Evolutionary conservation across 805 yeast species (phyloP).

Genomic region (Pichia scutulata): DNA sequence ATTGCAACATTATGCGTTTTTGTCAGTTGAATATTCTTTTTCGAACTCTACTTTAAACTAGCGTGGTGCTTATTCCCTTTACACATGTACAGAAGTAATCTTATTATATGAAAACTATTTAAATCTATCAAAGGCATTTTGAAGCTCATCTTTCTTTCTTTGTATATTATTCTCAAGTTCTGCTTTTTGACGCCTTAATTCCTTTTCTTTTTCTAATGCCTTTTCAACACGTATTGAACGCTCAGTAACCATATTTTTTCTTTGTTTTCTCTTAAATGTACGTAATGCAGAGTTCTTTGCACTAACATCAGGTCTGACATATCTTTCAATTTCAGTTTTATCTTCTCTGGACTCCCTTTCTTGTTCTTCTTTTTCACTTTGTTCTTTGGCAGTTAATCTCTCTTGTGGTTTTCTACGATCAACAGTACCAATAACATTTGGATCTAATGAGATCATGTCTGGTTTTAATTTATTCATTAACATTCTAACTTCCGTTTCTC

Average conservation of each 20-base stretch:
- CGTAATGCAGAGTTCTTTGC: constrained; percentile 82
- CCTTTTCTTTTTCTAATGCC: constrained; percentile 68
- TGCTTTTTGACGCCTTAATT: constrained; percentile 47
- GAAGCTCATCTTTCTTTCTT: constrained; percentile 45
- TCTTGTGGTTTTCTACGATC: constrained; percentile 57
- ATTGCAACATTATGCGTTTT: no score
- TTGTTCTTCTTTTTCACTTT: constrained; percentile 34
- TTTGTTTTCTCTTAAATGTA: constrained; percentile 72
- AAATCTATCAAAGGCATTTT: constrained; percentile 44
- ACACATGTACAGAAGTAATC: background rate
- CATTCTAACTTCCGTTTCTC: constrained; percentile 81
- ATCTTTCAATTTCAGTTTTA: constrained; percentile 43
- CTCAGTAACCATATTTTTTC: constrained; percentile 78
- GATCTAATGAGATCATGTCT: constrained; percentile 89
- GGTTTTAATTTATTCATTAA: constrained; percentile 84
- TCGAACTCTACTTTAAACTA: no score
- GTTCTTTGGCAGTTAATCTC: constrained; percentile 57
- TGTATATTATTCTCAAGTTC: constrained; percentile 39
- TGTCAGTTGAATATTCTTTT: no score
- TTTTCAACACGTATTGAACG: constrained; percentile 71
- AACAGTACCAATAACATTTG: constrained; percentile 76
- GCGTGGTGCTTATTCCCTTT: no score
- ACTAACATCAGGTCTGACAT: constrained; percentile 59
- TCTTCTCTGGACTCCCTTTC: constrained; percentile 29
- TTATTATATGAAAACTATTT: constrained; percentile 18